These are phyloP conservation scores for Cordyceps cateniannulata DNA, from an alignment of 2,329 filamentous ascomycete genomes.

Conservation along the genomic window DNA sequence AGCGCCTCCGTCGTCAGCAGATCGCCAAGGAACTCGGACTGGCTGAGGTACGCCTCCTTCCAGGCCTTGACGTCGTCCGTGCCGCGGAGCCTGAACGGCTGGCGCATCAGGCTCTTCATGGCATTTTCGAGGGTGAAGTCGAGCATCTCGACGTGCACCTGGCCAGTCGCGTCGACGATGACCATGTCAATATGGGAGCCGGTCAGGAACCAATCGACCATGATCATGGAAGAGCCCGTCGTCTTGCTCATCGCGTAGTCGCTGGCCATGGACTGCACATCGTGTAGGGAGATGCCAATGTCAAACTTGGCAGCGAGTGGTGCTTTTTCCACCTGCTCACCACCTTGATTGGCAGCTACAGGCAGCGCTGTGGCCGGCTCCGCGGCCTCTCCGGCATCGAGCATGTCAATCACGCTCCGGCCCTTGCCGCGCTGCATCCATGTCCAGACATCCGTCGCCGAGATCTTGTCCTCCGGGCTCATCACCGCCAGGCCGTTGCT, in stretches of 20 bases:
- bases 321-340: neutral
- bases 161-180: neutral
- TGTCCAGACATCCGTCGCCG: neutral
- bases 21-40: neutral
- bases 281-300: neutral
- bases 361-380: neutral
- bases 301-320: neutral
- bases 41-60: neutral
- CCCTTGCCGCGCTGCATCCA: slow-evolving; percentile 8
- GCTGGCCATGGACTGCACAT: neutral
- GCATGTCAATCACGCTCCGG: neutral
- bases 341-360: neutral
- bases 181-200: neutral
- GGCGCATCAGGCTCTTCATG: neutral
- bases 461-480: neutral
- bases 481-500: neutral
- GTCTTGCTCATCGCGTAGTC: neutral
- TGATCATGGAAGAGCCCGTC: neutral
- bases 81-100: neutral
- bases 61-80: neutral
- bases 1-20: neutral
- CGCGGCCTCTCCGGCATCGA: neutral
- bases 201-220: slow-evolving; percentile 2
- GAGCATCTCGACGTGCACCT: neutral
- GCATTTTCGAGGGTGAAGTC: neutral